Evolutionary conservation across 148 eudicot genomes (phyloP).

Genomic region (Nepenthes mirabilis): DNA sequence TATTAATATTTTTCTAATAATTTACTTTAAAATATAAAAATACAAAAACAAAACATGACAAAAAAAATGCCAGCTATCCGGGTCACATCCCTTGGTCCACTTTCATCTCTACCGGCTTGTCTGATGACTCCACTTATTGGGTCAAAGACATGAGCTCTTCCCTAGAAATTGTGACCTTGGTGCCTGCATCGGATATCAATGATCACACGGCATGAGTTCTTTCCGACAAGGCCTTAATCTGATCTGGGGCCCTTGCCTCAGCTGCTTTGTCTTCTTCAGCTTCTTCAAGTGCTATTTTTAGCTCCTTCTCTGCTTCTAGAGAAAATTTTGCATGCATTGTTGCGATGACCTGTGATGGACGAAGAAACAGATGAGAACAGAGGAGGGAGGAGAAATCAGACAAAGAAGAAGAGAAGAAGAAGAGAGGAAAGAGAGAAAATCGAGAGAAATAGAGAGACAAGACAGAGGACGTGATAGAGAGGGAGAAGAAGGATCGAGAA

Average conservation of each 20-base stretch:
- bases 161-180: slow-evolving; percentile 29
- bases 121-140: slow-evolving; percentile 41
- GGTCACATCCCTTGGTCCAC: slow-evolving; percentile 20
- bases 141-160: slow-evolving; percentile 69
- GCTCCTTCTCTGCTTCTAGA: slow-evolving; percentile 6
- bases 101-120: slow-evolving; percentile 36
- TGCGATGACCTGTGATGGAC: no score
- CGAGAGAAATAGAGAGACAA: no score
- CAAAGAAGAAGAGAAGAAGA: no score
- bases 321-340: slow-evolving; percentile 8
- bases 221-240: slow-evolving; percentile 31
- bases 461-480: no score
- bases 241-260: slow-evolving; percentile 29
- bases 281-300: slow-evolving; percentile 4
- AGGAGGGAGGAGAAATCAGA: no score
- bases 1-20: no score
- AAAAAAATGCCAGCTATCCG: no score
- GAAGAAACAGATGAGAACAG: no score
- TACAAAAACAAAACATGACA: no score
- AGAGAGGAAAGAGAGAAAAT: no score
- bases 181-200: slow-evolving; percentile 59
- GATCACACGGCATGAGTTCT: slow-evolving; percentile 42
- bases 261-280: slow-evolving; percentile 38
- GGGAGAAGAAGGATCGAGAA: no score
- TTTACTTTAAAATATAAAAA: no score